Percentiles rank a stretch among this genome's conserved stretches.
These are phyloP conservation scores for Puccinia polysora DNA, from an alignment of 1,284 basidiomycete species.

Conservation along the genomic window DNA sequence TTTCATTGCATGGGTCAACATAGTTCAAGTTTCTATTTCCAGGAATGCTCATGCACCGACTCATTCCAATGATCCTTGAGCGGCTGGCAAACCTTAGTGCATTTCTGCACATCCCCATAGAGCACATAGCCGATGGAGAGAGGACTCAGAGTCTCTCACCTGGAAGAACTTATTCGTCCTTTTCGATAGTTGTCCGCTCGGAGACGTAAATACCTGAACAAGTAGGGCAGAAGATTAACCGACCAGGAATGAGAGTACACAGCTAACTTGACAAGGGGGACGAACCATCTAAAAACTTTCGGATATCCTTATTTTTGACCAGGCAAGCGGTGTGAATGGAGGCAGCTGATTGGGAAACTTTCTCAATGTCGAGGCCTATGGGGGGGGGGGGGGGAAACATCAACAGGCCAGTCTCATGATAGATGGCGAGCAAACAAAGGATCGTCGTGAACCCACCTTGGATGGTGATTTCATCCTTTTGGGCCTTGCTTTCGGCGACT, in stretches of 20 bases:
- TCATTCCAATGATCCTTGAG: constrained; percentile 30
- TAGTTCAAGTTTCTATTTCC: constrained; percentile 20
- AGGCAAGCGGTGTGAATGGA: constrained; percentile 90
- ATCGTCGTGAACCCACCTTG: constrained; percentile 59
- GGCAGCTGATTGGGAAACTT: constrained; percentile 92
- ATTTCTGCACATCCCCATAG: constrained; percentile 15
- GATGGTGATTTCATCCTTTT: constrained; percentile 92
- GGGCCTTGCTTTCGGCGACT: constrained; percentile 81
- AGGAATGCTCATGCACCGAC: constrained; percentile 32
- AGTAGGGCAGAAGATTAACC: neutral
- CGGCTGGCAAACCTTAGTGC: constrained; percentile 29
- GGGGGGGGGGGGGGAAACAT: no score
- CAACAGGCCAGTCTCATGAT: neutral
- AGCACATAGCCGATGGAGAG: neutral
- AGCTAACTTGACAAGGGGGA: neutral
- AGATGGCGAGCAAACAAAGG: neutral
- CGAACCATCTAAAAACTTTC: constrained; percentile 53
- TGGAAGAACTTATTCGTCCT: constrained; percentile 41
- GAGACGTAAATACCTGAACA: constrained; percentile 41
- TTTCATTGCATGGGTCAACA: constrained; percentile 30
- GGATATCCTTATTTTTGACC: constrained; percentile 88
- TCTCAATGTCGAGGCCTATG: constrained; percentile 76
- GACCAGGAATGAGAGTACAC: neutral
- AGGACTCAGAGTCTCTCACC: neutral
- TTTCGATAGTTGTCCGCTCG: constrained; percentile 31